A percentile compares a stretch with the other conserved stretches of the same genome.
Evolutionary conservation across 2,329 filamentous ascomycete genomes (phyloP).

Genomic region (Talaromyces sp.): DNA sequence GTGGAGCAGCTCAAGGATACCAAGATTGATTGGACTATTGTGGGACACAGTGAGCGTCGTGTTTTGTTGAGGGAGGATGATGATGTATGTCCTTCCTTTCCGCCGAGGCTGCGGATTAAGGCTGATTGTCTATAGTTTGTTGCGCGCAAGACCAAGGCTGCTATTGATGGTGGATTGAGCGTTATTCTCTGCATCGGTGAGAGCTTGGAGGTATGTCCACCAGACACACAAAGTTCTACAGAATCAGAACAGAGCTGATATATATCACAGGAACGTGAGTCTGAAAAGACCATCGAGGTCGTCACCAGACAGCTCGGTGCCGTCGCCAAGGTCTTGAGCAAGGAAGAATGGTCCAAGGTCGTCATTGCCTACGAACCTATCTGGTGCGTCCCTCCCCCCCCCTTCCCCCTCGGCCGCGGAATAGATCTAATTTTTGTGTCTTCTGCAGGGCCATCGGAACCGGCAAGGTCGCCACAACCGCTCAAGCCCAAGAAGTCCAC

Average conservation of each 20-base stretch:
- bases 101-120: neutral
- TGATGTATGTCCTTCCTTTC: slow-evolving; percentile 45
- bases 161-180: slow-evolving; percentile 78
- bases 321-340: slow-evolving; percentile 63
- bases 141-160: slow-evolving; percentile 90
- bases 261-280: slow-evolving; percentile 68
- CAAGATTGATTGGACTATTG: slow-evolving; percentile 83
- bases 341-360: slow-evolving; percentile 87
- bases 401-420: neutral
- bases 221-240: no score
- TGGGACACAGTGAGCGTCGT: slow-evolving; percentile 94
- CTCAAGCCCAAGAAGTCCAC: slow-evolving; percentile 93
- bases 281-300: slow-evolving; percentile 72
- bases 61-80: slow-evolving; percentile 86
- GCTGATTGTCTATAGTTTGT: slow-evolving; percentile 57
- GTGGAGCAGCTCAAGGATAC: slow-evolving; percentile 87
- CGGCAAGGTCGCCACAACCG: slow-evolving; percentile 83
- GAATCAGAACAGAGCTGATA: neutral
- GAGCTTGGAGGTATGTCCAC: slow-evolving; percentile 66
- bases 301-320: slow-evolving; percentile 77
- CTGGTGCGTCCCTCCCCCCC: slow-evolving; percentile 63
- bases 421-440: slow-evolving; percentile 1
- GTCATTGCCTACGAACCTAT: slow-evolving; percentile 99
- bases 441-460: slow-evolving; percentile 68
- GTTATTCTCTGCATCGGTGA: slow-evolving; percentile 99